Evolutionary conservation across 2,329 filamentous ascomycete species (phyloP).

Genomic region (Colletotrichum lupini): DNA sequence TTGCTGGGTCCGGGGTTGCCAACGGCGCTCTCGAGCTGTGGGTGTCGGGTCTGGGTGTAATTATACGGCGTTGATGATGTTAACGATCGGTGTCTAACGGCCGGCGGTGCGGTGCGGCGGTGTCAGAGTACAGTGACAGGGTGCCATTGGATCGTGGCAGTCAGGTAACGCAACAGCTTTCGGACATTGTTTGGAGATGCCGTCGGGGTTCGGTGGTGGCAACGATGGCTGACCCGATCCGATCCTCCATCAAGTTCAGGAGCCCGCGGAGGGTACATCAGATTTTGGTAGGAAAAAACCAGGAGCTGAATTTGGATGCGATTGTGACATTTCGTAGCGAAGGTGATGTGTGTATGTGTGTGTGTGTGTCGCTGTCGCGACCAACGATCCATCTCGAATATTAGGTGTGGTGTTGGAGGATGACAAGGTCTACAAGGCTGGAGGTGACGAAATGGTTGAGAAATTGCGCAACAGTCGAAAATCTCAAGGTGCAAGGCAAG

Average conservation of each 20-base stretch:
- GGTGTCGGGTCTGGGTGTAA: conserved; percentile 27
- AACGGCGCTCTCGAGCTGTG: conserved; percentile 2
- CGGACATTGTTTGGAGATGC: conserved; percentile 30
- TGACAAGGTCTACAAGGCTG: not conserved
- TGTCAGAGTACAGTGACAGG: conserved; percentile 9
- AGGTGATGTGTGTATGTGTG: too few relatives aligned
- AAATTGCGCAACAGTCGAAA: not conserved
- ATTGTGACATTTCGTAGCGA: not conserved
- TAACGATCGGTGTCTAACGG: conserved; percentile 20
- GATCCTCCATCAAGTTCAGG: not conserved
- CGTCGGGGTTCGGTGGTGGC: conserved; percentile 34
- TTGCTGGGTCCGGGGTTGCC: not conserved
- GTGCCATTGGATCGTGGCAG: not conserved
- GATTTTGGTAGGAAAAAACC: not conserved
- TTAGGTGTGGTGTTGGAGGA: not conserved
- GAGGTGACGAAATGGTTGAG: not conserved
- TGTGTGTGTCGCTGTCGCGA: not conserved
- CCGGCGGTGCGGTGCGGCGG: conserved; percentile 16
- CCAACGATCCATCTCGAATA: not conserved
- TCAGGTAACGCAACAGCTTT: not conserved
- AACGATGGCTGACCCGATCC: conserved; percentile 17
- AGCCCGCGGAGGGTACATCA: not conserved
- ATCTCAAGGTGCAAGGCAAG: not conserved
- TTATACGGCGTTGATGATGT: conserved; percentile 12
- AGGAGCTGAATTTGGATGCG: not conserved